phyloP scores from a whole-genome alignment of 2,329 filamentous ascomycete genomes.

The Exophiala lecanii-corni region DNA sequence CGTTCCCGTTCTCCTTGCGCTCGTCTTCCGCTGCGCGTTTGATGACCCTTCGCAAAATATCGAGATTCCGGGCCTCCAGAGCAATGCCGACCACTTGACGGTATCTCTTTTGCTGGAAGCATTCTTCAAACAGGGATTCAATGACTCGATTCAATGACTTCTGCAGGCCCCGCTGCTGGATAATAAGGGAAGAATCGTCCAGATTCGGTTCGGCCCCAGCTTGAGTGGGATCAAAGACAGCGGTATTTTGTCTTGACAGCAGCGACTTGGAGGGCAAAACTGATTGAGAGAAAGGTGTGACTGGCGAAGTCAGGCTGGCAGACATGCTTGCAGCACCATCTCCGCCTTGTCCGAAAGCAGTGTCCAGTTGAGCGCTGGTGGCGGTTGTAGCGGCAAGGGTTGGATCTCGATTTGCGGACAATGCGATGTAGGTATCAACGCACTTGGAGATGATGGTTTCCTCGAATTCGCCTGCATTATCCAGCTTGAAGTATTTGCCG shows the following conservation, averaged over 20 bases:
- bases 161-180: constrained; percentile 69
- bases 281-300: constrained; percentile 91
- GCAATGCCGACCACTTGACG: constrained; percentile 95
- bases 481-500: constrained; percentile 90
- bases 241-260: constrained; percentile 73
- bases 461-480: constrained; percentile 89
- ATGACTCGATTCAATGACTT: constrained; percentile 77
- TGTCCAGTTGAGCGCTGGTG: constrained; percentile 63
- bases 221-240: constrained; percentile 51
- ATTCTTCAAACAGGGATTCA: constrained; percentile 84
- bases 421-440: constrained; percentile 92
- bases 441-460: constrained; percentile 99
- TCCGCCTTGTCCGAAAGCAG: constrained; percentile 66
- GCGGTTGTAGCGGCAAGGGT: constrained; percentile 46
- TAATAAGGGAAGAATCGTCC: constrained; percentile 57
- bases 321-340: constrained; percentile 63
- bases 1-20: constrained; percentile 59
- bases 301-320: constrained; percentile 72
- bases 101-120: constrained; percentile 79
- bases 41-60: constrained; percentile 81
- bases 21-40: constrained; percentile 83
- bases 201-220: constrained; percentile 54
- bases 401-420: constrained; percentile 59
- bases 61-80: constrained; percentile 86
- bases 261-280: constrained; percentile 90